Evolutionary conservation across 1,284 basidiomycete species (phyloP).

Genomic region (Peniophora sp.): DNA sequence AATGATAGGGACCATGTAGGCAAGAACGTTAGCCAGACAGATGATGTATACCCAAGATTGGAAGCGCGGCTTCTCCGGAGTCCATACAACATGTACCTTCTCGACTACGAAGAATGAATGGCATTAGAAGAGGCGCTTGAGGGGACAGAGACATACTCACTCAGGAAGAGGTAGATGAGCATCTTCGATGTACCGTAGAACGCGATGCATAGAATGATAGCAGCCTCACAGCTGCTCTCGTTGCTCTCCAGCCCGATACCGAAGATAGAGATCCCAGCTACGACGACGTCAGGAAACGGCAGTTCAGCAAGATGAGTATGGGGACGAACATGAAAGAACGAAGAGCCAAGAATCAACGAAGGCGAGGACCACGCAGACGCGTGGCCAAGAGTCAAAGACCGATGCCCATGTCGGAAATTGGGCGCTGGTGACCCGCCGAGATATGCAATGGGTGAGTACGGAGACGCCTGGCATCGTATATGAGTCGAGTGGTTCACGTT

Average conservation of each 20-base stretch:
- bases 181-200: conserved; percentile 30
- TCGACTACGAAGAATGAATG: conserved; percentile 17
- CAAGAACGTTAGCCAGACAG: conserved; percentile 20
- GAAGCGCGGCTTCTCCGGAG: conserved; percentile 14
- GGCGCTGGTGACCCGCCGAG: conserved; percentile 16
- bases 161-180: conserved; percentile 31
- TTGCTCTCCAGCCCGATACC: conserved; percentile 28
- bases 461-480: conserved; percentile 18
- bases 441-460: conserved; percentile 20
- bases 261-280: conserved; percentile 27
- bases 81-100: conserved; percentile 30
- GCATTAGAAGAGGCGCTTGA: conserved; percentile 1
- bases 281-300: neutral
- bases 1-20: conserved; percentile 25
- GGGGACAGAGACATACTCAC: conserved; percentile 11
- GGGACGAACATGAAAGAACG: conserved; percentile 2
- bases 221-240: conserved; percentile 23
- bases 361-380: conserved; percentile 20
- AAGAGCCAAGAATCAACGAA: conserved; percentile 21
- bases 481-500: no score
- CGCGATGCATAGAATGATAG: conserved; percentile 28
- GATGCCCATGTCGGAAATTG: conserved; percentile 14
- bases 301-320: conserved; percentile 1
- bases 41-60: conserved; percentile 27
- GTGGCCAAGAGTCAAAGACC: conserved; percentile 16